phyloP scores from a whole-genome alignment of 192 early-diverging fungal genomes.

The Podila horticola region DNA sequence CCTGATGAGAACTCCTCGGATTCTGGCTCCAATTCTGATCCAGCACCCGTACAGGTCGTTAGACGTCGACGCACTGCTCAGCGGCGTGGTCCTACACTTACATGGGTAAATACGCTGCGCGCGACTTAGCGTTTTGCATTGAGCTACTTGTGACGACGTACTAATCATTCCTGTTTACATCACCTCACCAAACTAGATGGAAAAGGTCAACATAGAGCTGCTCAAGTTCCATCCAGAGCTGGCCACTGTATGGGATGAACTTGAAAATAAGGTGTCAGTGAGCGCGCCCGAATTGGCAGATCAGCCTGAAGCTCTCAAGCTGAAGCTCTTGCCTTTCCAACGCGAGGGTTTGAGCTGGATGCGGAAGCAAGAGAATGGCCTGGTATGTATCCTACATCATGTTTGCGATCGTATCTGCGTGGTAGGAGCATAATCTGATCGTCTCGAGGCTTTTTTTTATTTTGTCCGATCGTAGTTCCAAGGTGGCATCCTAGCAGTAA shows the following conservation, averaged over 20 bases:
- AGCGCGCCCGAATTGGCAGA: slow-evolving; percentile 51
- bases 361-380: slow-evolving; percentile 73
- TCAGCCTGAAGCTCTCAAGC: slow-evolving; percentile 75
- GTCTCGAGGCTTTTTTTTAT: not conserved
- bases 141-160: not conserved
- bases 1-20: not conserved
- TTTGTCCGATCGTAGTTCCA: slow-evolving; percentile 56
- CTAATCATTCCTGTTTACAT: not conserved
- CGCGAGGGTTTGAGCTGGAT: slow-evolving; percentile 89
- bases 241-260: slow-evolving; percentile 68
- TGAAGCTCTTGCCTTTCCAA: slow-evolving; percentile 91
- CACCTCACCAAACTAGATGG: slow-evolving; percentile 25
- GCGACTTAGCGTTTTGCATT: not conserved
- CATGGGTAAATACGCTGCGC: slow-evolving; percentile 19
- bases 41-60: not conserved
- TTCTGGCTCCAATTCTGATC: not conserved
- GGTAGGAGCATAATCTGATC: not conserved
- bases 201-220: slow-evolving; percentile 47
- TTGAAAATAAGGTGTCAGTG: slow-evolving; percentile 44
- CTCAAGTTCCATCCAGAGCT: slow-evolving; percentile 67
- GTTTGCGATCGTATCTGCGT: slow-evolving; percentile 15
- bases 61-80: not conserved
- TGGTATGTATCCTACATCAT: slow-evolving; percentile 8
- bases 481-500: slow-evolving; percentile 81
- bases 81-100: not conserved